Percentiles rank a stretch among this genome's conserved stretches.
Conservation (phyloP, 2,329 filamentous ascomycete species). For the Aspergillus sp. region DNA sequence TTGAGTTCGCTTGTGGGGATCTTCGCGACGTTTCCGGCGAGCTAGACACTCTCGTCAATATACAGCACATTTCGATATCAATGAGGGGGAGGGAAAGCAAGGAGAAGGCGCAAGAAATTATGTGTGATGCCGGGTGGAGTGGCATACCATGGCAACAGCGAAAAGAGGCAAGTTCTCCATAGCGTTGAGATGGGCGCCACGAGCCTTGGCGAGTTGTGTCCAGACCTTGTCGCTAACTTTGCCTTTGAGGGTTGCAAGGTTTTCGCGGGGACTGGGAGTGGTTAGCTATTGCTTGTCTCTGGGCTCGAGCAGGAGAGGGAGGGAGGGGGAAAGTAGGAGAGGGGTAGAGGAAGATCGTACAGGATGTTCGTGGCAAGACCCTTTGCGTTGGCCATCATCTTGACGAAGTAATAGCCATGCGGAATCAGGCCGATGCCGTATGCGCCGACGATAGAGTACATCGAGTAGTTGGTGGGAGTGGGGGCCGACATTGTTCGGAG, state of each 20-base stretch:
- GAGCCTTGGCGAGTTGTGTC: slow-evolving; percentile 32
- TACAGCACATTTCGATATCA: background rate
- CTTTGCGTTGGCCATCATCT: slow-evolving; percentile 36
- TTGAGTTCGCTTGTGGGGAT: slow-evolving; percentile 38
- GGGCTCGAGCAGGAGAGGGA: background rate
- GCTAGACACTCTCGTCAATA: slow-evolving; percentile 17
- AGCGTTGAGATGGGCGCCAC: slow-evolving; percentile 41
- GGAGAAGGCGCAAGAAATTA: background rate
- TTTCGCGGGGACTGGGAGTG: slow-evolving; percentile 35
- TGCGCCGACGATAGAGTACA: slow-evolving; percentile 37
- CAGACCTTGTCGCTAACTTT: slow-evolving; percentile 29
- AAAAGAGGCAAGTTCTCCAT: slow-evolving; percentile 41
- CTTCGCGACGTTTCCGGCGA: slow-evolving; percentile 40
- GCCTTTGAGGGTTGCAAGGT: slow-evolving; percentile 34
- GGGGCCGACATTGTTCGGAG: slow-evolving; percentile 14
- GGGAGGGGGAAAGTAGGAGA: background rate
- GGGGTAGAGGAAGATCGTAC: slow-evolving; percentile 13
- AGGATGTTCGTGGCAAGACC: slow-evolving; percentile 35
- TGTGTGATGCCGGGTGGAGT: background rate
- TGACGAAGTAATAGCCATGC: slow-evolving; percentile 35
- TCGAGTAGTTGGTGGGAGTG: slow-evolving; percentile 32
- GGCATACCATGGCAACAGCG: slow-evolving; percentile 36
- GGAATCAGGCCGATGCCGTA: slow-evolving; percentile 37
- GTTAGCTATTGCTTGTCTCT: background rate
- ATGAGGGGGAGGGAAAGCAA: too few relatives aligned